Conservation (phyloP, 1,139 yeast genomes). For the Geotrichum klebahnii region DNA sequence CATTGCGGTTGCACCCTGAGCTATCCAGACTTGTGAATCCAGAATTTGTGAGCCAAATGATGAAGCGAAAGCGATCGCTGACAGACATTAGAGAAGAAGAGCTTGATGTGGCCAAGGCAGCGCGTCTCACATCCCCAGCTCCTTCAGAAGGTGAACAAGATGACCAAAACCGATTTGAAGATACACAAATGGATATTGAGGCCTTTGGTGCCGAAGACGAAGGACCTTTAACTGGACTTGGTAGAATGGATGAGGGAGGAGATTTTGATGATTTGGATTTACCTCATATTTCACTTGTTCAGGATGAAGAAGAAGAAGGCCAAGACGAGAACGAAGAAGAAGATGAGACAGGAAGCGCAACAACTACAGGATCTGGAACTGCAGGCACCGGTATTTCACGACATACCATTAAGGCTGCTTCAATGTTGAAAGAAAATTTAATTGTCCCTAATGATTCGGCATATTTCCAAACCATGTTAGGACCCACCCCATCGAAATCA, state of each 20-base stretch:
- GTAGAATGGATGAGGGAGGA: conserved; percentile 8
- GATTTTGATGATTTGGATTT: conserved; percentile 12
- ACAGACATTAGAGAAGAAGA: conserved; percentile 31
- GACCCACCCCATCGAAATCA: conserved; percentile 22
- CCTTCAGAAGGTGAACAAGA: conserved; percentile 1
- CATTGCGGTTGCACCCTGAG: conserved; percentile 22
- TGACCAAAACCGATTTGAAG: conserved; percentile 10
- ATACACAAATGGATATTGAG: conserved; percentile 16
- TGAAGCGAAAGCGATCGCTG: conserved; percentile 30
- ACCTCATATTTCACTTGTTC: conserved; percentile 12
- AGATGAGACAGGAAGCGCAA: conserved; percentile 26
- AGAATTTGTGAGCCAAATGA: conserved; percentile 26
- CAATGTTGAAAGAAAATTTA: conserved; percentile 45
- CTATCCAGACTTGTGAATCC: conserved; percentile 29
- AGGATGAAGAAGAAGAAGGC: conserved; percentile 17
- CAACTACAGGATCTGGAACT: conserved; percentile 2
- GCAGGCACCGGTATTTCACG: conserved; percentile 38
- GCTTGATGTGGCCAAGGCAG: conserved; percentile 23
- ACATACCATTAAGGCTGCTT: conserved; percentile 56
- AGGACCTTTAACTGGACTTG: neutral
- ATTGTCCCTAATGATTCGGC: conserved; percentile 21
- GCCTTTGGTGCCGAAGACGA: conserved; percentile 11
- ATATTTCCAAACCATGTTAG: conserved; percentile 25
- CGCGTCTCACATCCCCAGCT: conserved; percentile 8
- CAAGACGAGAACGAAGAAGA: conserved; percentile 7